Evolutionary conservation across 495 filamentous ascomycete genomes (phyloP).

Genomic region (Aspergillus sclerotiicarbonarius): DNA sequence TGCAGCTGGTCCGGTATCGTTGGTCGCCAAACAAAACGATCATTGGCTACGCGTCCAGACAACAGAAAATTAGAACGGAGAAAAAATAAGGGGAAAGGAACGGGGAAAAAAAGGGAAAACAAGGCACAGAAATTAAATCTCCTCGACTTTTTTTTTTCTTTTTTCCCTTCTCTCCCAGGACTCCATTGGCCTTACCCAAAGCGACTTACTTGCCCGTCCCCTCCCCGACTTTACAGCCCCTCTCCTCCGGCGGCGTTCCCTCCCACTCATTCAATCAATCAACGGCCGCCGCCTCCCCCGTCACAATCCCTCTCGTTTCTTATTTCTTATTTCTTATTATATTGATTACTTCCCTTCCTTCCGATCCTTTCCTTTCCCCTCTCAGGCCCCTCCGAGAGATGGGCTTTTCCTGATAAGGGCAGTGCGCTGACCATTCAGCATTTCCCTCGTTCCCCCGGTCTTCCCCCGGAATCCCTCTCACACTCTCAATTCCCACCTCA

Average conservation of each 20-base stretch:
- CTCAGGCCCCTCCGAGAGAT: slow-evolving; percentile 16
- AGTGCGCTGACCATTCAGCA: slow-evolving; percentile 32
- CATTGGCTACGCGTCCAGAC: neutral
- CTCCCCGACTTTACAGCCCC: slow-evolving; percentile 11
- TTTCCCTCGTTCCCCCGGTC: slow-evolving; percentile 15
- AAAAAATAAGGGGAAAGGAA: slow-evolving; percentile 4
- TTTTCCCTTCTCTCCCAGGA: slow-evolving; percentile 5
- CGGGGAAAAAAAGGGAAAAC: slow-evolving; percentile 2
- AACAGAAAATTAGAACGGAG: slow-evolving; percentile 2
- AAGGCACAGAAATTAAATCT: neutral
- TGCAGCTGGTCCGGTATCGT: neutral
- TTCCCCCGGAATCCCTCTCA: slow-evolving; percentile 10
- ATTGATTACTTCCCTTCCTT: neutral
- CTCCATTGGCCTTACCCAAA: neutral
- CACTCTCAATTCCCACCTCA: slow-evolving; percentile 5
- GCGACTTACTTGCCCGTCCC: neutral
- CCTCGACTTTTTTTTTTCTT: neutral
- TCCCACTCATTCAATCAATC: neutral
- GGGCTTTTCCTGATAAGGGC: slow-evolving; percentile 28
- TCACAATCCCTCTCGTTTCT: no score
- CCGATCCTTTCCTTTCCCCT: slow-evolving; percentile 14
- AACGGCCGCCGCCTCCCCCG: neutral
- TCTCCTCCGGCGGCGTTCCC: slow-evolving; percentile 9
- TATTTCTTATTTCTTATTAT: neutral
- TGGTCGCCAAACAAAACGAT: neutral